Percentiles rank a stretch among this genome's conserved stretches.
phyloP scores from a whole-genome alignment of 2,329 filamentous ascomycete species.

The Blastomyces emzantsi region DNA sequence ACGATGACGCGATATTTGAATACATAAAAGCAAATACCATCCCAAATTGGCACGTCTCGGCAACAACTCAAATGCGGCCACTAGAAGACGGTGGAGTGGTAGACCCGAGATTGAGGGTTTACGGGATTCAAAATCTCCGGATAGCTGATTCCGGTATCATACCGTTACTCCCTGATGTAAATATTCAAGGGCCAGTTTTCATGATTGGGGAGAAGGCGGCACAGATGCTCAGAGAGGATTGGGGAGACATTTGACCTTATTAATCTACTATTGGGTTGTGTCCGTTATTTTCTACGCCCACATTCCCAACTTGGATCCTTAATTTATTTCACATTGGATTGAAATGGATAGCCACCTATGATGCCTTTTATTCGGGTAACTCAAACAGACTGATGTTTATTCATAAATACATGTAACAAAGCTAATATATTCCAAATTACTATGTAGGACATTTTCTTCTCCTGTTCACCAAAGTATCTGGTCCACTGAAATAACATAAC shows the following conservation, averaged over 20 bases:
- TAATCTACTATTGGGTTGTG: neutral
- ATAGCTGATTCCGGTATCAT: slow-evolving; percentile 17
- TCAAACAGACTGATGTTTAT: neutral
- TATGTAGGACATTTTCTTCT: neutral
- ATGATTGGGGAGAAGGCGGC: slow-evolving; percentile 18
- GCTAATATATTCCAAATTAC: neutral
- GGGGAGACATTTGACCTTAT: slow-evolving; percentile 4
- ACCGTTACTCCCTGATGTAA: slow-evolving; percentile 15
- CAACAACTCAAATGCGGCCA: slow-evolving; percentile 15
- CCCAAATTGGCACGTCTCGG: slow-evolving; percentile 13
- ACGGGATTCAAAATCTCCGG: slow-evolving; percentile 13
- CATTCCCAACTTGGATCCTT: neutral
- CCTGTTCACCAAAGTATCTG: neutral
- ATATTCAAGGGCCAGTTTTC: slow-evolving; percentile 16
- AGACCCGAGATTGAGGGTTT: slow-evolving; percentile 15
- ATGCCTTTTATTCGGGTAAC: neutral
- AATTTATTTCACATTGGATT: neutral
- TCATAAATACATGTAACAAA: neutral
- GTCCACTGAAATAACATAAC: neutral
- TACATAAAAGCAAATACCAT: slow-evolving; percentile 18
- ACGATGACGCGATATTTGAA: slow-evolving; percentile 20
- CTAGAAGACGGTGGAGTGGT: slow-evolving; percentile 16
- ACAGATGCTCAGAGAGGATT: slow-evolving; percentile 9
- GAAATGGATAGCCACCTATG: neutral
- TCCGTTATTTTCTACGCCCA: neutral